phyloP scores from a whole-genome alignment of 306 rosid species.

The Prunus mira region DNA sequence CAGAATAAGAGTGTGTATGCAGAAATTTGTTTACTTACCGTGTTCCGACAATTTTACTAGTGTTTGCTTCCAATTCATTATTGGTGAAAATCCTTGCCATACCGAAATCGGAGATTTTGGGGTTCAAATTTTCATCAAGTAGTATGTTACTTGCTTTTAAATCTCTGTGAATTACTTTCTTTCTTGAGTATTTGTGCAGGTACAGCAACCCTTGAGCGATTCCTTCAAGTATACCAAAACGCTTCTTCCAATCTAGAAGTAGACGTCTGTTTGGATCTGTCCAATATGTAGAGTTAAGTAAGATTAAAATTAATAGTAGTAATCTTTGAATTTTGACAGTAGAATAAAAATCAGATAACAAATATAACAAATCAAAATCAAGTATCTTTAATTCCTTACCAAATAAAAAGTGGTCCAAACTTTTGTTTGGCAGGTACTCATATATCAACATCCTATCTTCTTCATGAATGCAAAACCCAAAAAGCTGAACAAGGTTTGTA shows the following conservation, averaged over 20 bases:
- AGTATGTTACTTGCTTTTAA: slow-evolving; percentile 16
- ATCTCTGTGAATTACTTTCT: slow-evolving; percentile 10
- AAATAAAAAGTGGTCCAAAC: slow-evolving; percentile 7
- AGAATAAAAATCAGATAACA: neutral
- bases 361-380: neutral
- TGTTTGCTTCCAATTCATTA: slow-evolving; percentile 10
- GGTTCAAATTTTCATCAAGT: slow-evolving; percentile 15
- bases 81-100: neutral
- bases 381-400: neutral
- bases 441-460: slow-evolving; percentile 14
- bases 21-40: slow-evolving; percentile 2
- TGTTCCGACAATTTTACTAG: slow-evolving; percentile 16
- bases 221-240: slow-evolving; percentile 9
- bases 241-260: neutral
- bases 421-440: slow-evolving; percentile 13
- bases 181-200: slow-evolving; percentile 14
- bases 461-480: slow-evolving; percentile 6
- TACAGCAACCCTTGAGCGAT: slow-evolving; percentile 18
- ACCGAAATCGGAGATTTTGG: slow-evolving; percentile 14
- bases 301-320: neutral
- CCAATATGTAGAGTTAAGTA: neutral
- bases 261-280: neutral
- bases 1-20: neutral
- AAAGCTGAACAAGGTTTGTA: slow-evolving; percentile 3
- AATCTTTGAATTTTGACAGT: too few species aligned